These are phyloP conservation scores for Apiospora aurea DNA, from an alignment of 2,329 filamentous ascomycete genomes.

Conservation along the genomic window DNA sequence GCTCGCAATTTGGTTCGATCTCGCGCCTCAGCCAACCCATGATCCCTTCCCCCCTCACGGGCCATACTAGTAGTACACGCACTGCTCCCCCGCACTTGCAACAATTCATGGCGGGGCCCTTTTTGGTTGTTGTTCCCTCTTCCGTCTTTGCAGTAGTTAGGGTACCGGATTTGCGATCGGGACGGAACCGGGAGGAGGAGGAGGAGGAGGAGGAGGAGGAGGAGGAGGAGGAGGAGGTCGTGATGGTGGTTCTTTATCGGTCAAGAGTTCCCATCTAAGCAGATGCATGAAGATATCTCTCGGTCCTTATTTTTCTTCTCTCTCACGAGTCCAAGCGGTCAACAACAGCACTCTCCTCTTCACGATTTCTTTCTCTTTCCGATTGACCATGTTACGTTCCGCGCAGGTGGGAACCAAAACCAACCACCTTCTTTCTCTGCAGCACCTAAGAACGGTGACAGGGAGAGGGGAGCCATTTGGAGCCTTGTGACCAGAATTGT, in stretches of 20 bases:
- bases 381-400: neutral
- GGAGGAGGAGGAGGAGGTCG: neutral
- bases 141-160: neutral
- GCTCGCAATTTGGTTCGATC: constrained; percentile 12
- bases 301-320: neutral
- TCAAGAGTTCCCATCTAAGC: neutral
- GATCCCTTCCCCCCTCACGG: neutral
- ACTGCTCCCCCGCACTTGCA: constrained; percentile 15
- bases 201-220: neutral
- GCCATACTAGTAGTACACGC: neutral
- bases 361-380: neutral
- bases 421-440: neutral
- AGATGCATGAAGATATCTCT: neutral
- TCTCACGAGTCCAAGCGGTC: neutral
- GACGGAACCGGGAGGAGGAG: neutral
- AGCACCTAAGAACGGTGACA: neutral
- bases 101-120: neutral
- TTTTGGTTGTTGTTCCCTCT: neutral
- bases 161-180: neutral
- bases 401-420: neutral
- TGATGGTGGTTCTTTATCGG: neutral
- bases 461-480: too few relatives aligned
- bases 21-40: neutral
- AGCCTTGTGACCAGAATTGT: neutral
- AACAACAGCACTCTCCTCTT: neutral